phyloP scores from a whole-genome alignment of 176 grass and related monocot species.

The Oryza coarctata region DNA sequence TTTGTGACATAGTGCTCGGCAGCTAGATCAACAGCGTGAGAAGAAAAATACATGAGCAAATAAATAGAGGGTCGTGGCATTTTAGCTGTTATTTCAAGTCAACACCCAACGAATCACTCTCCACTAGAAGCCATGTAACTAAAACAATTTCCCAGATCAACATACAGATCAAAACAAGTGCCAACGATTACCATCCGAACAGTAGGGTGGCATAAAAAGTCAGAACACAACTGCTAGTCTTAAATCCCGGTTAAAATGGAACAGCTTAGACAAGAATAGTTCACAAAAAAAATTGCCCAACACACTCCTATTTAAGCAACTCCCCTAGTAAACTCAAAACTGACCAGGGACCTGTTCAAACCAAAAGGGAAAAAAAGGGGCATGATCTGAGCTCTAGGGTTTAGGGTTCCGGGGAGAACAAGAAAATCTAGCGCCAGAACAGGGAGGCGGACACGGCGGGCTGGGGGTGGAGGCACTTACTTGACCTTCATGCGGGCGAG shows the following conservation, averaged over 20 bases:
- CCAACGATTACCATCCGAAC: neutral
- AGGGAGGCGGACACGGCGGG: neutral
- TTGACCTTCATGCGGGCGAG: slow-evolving; percentile 99
- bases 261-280: neutral
- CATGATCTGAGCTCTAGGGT: slow-evolving; percentile 23
- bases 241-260: neutral
- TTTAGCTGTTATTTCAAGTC: neutral
- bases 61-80: neutral
- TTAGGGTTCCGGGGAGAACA: neutral
- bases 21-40: neutral
- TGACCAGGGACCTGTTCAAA: neutral
- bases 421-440: slow-evolving; percentile 15
- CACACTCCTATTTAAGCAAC: neutral
- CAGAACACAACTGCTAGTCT: neutral
- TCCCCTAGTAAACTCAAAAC: neutral
- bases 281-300: neutral
- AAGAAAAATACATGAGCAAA: neutral
- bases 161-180: neutral
- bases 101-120: neutral
- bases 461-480: slow-evolving; percentile 32
- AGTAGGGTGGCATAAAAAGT: neutral
- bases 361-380: neutral
- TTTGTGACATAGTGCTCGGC: neutral
- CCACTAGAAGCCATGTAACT: neutral
- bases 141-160: neutral